These are phyloP conservation scores for Plasmodium falciparum DNA, from an alignment of 169 alveolate species.

Conservation along the genomic window DNA sequence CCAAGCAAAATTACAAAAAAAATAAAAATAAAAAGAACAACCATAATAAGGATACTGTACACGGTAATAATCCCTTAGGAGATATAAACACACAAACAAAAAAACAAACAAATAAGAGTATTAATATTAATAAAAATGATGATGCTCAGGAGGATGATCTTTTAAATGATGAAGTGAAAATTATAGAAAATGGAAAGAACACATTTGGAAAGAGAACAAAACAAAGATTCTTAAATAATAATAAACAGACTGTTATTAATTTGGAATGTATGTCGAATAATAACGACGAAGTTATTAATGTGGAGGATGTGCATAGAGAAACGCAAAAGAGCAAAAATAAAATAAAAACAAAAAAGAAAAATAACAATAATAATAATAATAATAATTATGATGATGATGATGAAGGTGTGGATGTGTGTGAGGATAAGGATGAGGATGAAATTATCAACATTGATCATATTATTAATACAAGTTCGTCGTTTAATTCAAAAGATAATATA, in stretches of 20 bases:
- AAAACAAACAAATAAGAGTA: background rate
- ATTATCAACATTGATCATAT: background rate
- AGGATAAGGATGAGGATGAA: background rate
- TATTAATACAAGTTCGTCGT: too few relatives aligned
- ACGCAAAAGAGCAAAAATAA: background rate
- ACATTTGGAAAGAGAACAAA: background rate
- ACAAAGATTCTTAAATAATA: background rate
- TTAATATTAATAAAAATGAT: background rate
- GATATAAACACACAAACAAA: background rate
- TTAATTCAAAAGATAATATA: too few relatives aligned
- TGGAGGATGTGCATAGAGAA: conserved; percentile 56
- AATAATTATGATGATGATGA: background rate
- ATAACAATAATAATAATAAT: background rate
- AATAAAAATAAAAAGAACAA: conserved; percentile 1
- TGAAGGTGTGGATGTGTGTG: background rate
- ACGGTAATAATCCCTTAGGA: background rate
- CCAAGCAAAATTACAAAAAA: background rate
- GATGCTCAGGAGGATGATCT: background rate
- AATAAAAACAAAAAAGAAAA: conserved; percentile 6
- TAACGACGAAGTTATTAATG: conserved; percentile 29
- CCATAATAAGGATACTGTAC: background rate
- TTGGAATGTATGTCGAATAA: conserved; percentile 3
- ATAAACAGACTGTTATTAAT: conserved; percentile 16
- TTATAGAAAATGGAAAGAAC: conserved; percentile 20
- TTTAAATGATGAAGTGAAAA: conserved; percentile 31